These are phyloP conservation scores for Microcos paniculata DNA, from an alignment of 345 rosid genomes.

Conservation along the genomic window DNA sequence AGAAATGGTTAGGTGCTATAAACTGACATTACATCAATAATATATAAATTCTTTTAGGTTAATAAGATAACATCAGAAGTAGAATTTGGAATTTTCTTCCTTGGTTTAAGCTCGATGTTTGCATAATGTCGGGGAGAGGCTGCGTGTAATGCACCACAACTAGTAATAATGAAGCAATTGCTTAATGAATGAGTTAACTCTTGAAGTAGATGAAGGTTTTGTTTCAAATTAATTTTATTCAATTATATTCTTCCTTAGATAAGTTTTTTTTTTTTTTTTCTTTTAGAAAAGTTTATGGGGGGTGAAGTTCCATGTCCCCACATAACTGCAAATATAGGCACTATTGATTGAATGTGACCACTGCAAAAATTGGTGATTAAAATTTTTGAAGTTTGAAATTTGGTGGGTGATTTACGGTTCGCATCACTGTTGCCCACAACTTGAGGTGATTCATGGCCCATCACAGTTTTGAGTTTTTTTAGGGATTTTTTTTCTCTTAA, in stretches of 20 bases:
- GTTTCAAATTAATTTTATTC: background rate
- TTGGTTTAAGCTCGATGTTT: background rate
- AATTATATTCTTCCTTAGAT: background rate
- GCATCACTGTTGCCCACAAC: background rate
- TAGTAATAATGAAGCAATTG: background rate
- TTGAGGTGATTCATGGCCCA: background rate
- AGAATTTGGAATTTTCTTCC: background rate
- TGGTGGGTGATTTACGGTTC: background rate
- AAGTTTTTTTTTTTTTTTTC: background rate
- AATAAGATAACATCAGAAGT: slow-evolving; percentile 1
- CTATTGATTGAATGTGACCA: background rate
- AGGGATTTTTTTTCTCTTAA: too few relatives aligned
- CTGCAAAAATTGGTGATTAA: background rate
- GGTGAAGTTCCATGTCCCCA: background rate
- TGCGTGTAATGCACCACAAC: background rate
- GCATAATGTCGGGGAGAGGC: background rate
- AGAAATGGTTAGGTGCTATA: slow-evolving; percentile 12
- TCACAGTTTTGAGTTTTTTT: too few relatives aligned
- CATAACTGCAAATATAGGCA: background rate
- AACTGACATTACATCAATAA: slow-evolving; percentile 17
- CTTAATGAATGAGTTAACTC: slow-evolving; percentile 2
- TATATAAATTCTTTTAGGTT: background rate
- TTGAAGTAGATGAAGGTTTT: background rate
- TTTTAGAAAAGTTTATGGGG: background rate
- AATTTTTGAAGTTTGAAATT: background rate